Evolutionary conservation across 371 early-diverging fungal species (phyloP), one percentile per base, ranked within the genome.

Genomic region (Entomophthora muscae): DNA sequence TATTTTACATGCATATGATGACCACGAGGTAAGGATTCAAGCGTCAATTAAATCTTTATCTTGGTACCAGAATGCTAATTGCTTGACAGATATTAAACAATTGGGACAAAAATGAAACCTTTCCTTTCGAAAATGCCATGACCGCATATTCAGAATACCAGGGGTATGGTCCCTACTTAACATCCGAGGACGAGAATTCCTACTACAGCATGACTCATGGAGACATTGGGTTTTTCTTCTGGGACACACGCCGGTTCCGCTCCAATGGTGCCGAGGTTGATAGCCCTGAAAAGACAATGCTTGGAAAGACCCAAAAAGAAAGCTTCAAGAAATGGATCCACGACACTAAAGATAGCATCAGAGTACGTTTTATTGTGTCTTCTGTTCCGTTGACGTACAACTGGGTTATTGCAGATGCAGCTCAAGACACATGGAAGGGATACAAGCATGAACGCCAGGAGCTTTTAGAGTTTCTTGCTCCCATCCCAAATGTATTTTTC

Each of bases 211-310:
- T 75, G 52, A 71, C 72, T 0, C 51, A 71, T 62, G 75, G 75
- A 29, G 64, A 75, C 56, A 60, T 73, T 22, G 73, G 71, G 1
- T 75, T 76, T 59, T 75, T 69, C n/a, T 72, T 76, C 0, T 68
- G 70, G 70, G 76, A 76, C 58, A 72, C 74, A 17, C 67, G 74
- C n/a, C 76, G 76, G 53, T 76, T 76, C 67, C 71, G 77, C 66
- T 70, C 73, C 13, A n/a, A 61, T 30, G 69, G 26, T 51, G 64
- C 66, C 66, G 65, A 69, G 51, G 55, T 53, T 1, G 64, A 66
- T 21, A 17, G 7, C 28, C 57, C 42, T 10, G 29, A 51, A 2
- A 62, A 64, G 13, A 73, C 74, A 0, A 73, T 77, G 75, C 67
- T 76, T 23, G 76, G 76, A 29, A 59, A 21, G 1, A 64, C 60